Evolutionary conservation across 2,329 filamentous ascomycete genomes (phyloP), one percentile per base, ranked within the genome.

Genomic region (Phialophora tarda): DNA sequence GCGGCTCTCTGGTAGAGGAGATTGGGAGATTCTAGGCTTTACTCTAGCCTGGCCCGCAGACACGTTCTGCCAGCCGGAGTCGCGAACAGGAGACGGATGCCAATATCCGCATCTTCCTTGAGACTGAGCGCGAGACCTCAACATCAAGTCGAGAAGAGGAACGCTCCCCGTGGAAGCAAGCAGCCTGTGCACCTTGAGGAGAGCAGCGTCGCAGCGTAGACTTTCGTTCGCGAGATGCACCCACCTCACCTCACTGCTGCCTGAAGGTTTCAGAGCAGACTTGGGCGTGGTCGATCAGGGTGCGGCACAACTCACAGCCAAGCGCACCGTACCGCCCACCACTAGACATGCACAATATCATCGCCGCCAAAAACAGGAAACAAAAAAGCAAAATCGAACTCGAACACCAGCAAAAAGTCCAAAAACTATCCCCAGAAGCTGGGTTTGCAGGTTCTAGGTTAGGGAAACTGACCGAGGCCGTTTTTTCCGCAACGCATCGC

Each of bases 391-490:
- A 23, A 56, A 56, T 21, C 53, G 8, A 34, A 32, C n/a, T 32
- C 53, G n/a, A 28, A 14, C 12, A n/a, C n/a, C 26, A 32, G 53
- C 53, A 32, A 56, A 56, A 56, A 56, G 10, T 2, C 8, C 53
- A 56, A 56, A 56, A 56, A 56, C 38, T 44, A 44, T 44, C 5
- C 38, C 38, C 38, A 44, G 38, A 44, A 44, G 38, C 38, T 44
- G 38, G 14, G 17, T 21, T 44, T 44, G 38, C 38, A 44, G 38
- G 38, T 44, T 44, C 38, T 44, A 44, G 38, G 38, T 44, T 44
- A 44, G 38, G 38, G 38, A 44, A 44, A 44, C 38, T 44, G 38
- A n/a, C 6, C 17, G 38, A 44, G 8, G 38, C 38, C 38, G 38
- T 44, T 44, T 4, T 30, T 53, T 53, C 38, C 38, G 50, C 50